Percentiles rank a stretch among this genome's conserved stretches.
phyloP scores from a whole-genome alignment of 495 filamentous ascomycete species.

The Trichoderma erinaceum region DNA sequence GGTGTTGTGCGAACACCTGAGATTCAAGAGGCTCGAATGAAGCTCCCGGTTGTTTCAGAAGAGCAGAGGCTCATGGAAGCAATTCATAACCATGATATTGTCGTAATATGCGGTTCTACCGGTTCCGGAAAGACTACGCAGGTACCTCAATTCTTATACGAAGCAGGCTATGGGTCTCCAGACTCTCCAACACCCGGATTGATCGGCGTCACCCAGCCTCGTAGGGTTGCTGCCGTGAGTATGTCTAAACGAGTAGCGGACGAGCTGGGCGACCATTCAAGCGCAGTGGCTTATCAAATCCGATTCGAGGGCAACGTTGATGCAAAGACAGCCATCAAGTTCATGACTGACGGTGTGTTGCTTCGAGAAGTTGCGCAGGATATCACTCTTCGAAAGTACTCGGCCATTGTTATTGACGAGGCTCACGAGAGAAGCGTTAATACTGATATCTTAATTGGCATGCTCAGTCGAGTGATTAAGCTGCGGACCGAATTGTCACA shows the following conservation, averaged over 20 bases:
- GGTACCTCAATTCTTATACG: slow-evolving; percentile 90
- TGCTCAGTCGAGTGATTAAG: slow-evolving; percentile 88
- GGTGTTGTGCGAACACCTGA: slow-evolving; percentile 61
- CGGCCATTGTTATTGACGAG: slow-evolving; percentile 90
- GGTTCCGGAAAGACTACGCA: slow-evolving; percentile 98
- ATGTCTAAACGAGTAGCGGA: slow-evolving; percentile 89
- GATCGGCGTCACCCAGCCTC: slow-evolving; percentile 91
- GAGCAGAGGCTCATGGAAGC: slow-evolving; percentile 99
- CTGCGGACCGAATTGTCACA: slow-evolving; percentile 45
- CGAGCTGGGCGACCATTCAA: slow-evolving; percentile 67
- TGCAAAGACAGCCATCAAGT: slow-evolving; percentile 89
- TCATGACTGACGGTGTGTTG: slow-evolving; percentile 98
- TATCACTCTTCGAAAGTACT: slow-evolving; percentile 88
- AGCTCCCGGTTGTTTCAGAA: slow-evolving; percentile 84
- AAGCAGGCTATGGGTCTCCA: slow-evolving; percentile 82
- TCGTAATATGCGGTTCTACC: slow-evolving; percentile 92
- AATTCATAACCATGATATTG: slow-evolving; percentile 76
- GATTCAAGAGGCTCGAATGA: slow-evolving; percentile 71
- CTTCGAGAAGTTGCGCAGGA: slow-evolving; percentile 87
- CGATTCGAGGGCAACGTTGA: slow-evolving; percentile 82
- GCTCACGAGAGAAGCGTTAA: slow-evolving; percentile 97
- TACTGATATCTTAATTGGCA: slow-evolving; percentile 93
- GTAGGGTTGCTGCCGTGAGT: slow-evolving; percentile 86
- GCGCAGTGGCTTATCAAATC: slow-evolving; percentile 83
- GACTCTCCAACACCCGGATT: slow-evolving; percentile 76